Percentiles rank a stretch among this genome's conserved stretches.
phyloP scores from a whole-genome alignment of 345 rosid species.

The Combretum micranthum region DNA sequence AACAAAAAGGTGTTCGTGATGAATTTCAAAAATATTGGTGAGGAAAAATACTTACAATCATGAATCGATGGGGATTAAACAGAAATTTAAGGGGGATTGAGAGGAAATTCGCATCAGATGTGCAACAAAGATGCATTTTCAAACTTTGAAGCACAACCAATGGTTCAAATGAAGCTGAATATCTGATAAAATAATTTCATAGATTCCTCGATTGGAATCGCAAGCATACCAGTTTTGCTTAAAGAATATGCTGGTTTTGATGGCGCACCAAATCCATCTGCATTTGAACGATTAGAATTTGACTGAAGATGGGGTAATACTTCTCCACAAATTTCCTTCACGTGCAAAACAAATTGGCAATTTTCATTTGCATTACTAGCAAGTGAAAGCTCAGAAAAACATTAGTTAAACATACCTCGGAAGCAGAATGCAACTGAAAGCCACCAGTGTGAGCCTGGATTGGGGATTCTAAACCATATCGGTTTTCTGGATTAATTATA shows the following conservation, averaged over 20 bases:
- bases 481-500: conserved; percentile 29
- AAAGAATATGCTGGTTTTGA: conserved; percentile 3
- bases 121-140: not conserved
- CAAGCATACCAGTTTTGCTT: conserved; percentile 9
- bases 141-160: not conserved
- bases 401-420: conserved; percentile 32
- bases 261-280: conserved; percentile 31
- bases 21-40: no score
- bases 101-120: no score
- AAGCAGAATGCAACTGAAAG: conserved; percentile 30
- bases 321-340: conserved; percentile 46
- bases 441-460: conserved; percentile 42
- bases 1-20: no score
- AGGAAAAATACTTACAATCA: no score
- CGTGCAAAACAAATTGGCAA: conserved; percentile 9
- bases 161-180: not conserved
- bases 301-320: conserved; percentile 34
- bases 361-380: not conserved
- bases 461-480: conserved; percentile 53
- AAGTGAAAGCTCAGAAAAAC: not conserved
- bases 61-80: no score
- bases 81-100: no score
- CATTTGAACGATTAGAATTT: conserved; percentile 27
- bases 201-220: not conserved
- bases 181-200: no score